These are phyloP conservation scores for Artemisia argyi DNA, from an alignment of 129 eudicot genomes.

Conservation along the genomic window DNA sequence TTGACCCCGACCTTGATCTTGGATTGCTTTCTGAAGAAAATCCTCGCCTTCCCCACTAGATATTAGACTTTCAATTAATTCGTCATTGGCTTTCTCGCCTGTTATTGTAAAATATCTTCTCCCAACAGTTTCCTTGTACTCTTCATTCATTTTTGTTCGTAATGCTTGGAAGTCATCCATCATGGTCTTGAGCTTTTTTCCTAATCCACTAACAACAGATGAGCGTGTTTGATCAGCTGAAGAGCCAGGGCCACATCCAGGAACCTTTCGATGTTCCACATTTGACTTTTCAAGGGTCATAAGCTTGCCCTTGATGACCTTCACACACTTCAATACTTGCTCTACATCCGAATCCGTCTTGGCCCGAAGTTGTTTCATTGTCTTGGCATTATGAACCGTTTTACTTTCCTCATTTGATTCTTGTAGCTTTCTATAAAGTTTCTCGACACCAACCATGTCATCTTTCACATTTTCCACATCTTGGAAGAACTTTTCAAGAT, in stretches of 20 bases:
- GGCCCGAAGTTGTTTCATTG: conserved; percentile 67
- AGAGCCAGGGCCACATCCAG: conserved; percentile 88
- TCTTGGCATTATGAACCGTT: conserved; percentile 72
- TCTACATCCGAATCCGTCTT: conserved; percentile 74
- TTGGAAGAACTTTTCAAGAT: conserved; percentile 72
- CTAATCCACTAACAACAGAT: conserved; percentile 80
- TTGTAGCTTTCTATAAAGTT: conserved; percentile 61
- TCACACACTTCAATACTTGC: conserved; percentile 73
- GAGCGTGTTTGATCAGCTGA: conserved; percentile 77
- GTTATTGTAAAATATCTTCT: conserved; percentile 86
- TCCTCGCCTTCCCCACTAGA: conserved; percentile 87
- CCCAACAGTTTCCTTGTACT: conserved; percentile 79
- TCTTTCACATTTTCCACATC: conserved; percentile 78
- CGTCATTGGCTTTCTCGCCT: conserved; percentile 82
- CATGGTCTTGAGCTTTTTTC: conserved; percentile 79
- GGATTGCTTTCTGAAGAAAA: conserved; percentile 89
- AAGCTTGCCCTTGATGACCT: conserved; percentile 68
- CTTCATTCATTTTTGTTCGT: conserved; percentile 62
- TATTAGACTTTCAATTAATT: conserved; percentile 65
- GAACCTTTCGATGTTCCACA: conserved; percentile 52
- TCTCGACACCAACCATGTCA: conserved; percentile 67
- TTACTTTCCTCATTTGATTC: conserved; percentile 78
- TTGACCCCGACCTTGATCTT: conserved; percentile 86
- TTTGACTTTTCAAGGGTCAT: conserved; percentile 86
- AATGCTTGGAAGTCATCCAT: conserved; percentile 84